These are phyloP conservation scores for Agmasoma carcini DNA, from an alignment of 371 early-diverging fungal genomes.

Conservation along the genomic window DNA sequence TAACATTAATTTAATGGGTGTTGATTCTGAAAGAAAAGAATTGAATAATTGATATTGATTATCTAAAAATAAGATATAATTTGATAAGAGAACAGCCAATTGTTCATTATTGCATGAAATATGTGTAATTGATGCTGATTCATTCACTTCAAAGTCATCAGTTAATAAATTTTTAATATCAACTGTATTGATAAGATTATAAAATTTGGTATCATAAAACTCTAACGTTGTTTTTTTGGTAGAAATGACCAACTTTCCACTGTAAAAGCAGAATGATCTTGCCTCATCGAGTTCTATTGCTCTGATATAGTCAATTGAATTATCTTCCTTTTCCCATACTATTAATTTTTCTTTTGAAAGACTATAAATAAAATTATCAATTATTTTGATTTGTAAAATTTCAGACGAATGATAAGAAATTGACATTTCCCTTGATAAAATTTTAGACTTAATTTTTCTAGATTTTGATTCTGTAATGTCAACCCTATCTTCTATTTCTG, in stretches of 20 bases:
- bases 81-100: conserved; percentile 10
- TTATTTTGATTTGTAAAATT: conserved; percentile 2
- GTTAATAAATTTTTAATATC: conserved; percentile 1
- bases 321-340: conserved; percentile 15
- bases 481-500: background rate
- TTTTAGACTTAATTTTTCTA: conserved; percentile 3
- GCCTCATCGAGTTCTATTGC: conserved; percentile 13
- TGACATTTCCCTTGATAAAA: background rate
- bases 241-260: conserved; percentile 7
- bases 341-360: conserved; percentile 30
- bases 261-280: conserved; percentile 1
- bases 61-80: conserved; percentile 8
- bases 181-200: background rate
- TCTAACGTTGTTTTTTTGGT: background rate
- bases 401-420: conserved; percentile 13
- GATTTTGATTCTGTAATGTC: conserved; percentile 23
- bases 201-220: conserved; percentile 10
- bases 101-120: background rate
- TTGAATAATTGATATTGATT: conserved; percentile 2
- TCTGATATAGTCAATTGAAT: background rate
- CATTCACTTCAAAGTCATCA: background rate
- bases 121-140: background rate
- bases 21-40: conserved; percentile 26
- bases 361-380: conserved; percentile 7
- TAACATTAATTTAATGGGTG: conserved; percentile 19